These are phyloP conservation scores for Solanum hybrid DNA, from an alignment of 305 asterid species.

Conservation along the genomic window DNA sequence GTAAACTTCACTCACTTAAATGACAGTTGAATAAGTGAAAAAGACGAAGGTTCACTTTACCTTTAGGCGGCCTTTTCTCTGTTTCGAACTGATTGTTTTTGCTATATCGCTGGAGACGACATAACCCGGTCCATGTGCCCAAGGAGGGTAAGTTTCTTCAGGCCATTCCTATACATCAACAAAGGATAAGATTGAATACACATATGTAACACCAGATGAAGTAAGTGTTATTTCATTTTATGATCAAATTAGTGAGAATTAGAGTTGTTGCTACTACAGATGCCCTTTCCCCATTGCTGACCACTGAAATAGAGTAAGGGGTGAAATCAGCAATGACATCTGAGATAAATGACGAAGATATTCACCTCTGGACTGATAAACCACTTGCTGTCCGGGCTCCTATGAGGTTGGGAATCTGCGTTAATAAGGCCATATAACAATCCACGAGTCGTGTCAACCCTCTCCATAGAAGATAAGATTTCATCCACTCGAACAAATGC, in stretches of 20 bases:
- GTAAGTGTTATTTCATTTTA: background rate
- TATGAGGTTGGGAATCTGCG: slow-evolving; percentile 75
- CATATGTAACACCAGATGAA: background rate
- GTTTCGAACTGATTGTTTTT: slow-evolving; percentile 46
- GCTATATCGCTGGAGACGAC: slow-evolving; percentile 81
- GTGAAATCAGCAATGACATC: background rate
- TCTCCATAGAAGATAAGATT: slow-evolving; percentile 49
- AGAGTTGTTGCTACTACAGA: background rate
- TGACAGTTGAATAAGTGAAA: background rate
- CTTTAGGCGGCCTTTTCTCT: slow-evolving; percentile 58
- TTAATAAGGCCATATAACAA: slow-evolving; percentile 87
- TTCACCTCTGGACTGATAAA: slow-evolving; percentile 76
- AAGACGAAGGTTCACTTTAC: slow-evolving; percentile 13
- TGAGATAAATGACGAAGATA: background rate
- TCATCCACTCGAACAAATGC: slow-evolving; percentile 95
- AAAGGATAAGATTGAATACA: slow-evolving; percentile 8
- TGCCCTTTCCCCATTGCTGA: background rate
- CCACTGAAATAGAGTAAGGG: background rate
- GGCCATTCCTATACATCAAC: slow-evolving; percentile 66
- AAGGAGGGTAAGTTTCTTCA: slow-evolving; percentile 76
- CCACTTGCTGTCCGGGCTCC: slow-evolving; percentile 88
- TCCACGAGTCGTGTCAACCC: slow-evolving; percentile 41
- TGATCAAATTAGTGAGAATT: background rate
- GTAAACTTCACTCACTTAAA: background rate
- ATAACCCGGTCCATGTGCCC: slow-evolving; percentile 98